Evolutionary conservation across 768 basidiomycete genomes (phyloP).

Genomic region (Lepiota subincarnata): DNA sequence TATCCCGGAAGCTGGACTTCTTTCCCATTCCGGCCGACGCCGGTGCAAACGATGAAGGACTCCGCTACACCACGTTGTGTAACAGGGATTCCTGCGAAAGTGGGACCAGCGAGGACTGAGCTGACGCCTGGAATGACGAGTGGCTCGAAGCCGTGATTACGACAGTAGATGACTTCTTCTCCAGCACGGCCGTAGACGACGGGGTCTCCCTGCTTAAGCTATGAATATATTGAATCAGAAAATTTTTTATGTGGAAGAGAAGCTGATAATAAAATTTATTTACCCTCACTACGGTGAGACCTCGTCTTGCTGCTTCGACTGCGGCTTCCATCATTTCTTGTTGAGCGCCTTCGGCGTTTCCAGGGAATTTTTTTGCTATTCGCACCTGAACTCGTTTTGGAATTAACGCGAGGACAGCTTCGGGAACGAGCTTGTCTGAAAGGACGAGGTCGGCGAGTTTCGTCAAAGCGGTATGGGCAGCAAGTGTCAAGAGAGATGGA

Average conservation of each 20-base stretch:
- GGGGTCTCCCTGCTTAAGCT: slow-evolving; percentile 98
- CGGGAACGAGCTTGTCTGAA: slow-evolving; percentile 94
- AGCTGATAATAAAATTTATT: slow-evolving; percentile 23
- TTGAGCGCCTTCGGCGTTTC: slow-evolving; percentile 94
- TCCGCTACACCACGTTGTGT: slow-evolving; percentile 96
- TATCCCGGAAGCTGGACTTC: slow-evolving; percentile 85
- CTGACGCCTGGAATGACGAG: slow-evolving; percentile 86
- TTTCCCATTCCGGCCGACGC: slow-evolving; percentile 85
- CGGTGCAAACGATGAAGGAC: slow-evolving; percentile 86
- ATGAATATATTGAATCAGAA: neutral
- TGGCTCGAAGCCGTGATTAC: slow-evolving; percentile 77
- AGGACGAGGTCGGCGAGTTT: slow-evolving; percentile 82
- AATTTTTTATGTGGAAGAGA: neutral
- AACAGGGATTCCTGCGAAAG: slow-evolving; percentile 87
- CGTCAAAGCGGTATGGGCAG: slow-evolving; percentile 78
- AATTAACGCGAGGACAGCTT: slow-evolving; percentile 80
- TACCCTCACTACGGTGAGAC: slow-evolving; percentile 84
- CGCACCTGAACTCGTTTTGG: slow-evolving; percentile 68
- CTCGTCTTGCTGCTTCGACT: slow-evolving; percentile 72
- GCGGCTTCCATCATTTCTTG: slow-evolving; percentile 93
- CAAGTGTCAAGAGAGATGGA: slow-evolving; percentile 85
- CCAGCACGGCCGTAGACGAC: slow-evolving; percentile 92
- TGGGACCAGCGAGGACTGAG: slow-evolving; percentile 86
- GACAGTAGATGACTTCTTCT: slow-evolving; percentile 93
- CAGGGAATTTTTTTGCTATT: slow-evolving; percentile 96